Evolutionary conservation across 352 stramenopile species (phyloP).

Genomic region (Phytophthora kernoviae): DNA sequence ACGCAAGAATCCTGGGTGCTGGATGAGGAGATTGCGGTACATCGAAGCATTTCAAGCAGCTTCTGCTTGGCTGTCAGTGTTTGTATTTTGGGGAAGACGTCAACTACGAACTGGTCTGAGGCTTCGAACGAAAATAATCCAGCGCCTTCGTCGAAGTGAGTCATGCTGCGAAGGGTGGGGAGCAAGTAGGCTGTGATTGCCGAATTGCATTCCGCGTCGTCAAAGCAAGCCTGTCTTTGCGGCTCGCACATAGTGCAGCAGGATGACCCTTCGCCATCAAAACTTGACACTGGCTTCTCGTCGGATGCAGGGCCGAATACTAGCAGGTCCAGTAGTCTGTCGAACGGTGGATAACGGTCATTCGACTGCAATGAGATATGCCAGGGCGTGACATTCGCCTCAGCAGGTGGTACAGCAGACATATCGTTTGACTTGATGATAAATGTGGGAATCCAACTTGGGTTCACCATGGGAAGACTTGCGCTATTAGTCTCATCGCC

Average conservation of each 20-base stretch:
- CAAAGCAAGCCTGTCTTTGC: slow-evolving; percentile 8
- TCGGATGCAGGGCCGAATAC: slow-evolving; percentile 8
- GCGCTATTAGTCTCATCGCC: slow-evolving; percentile 4
- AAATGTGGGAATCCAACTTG: slow-evolving; percentile 25
- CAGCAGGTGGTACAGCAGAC: slow-evolving; percentile 6
- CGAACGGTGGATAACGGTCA: slow-evolving; percentile 17
- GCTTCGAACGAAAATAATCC: slow-evolving; percentile 8
- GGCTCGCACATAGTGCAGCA: slow-evolving; percentile 3
- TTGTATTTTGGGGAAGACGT: slow-evolving; percentile 8
- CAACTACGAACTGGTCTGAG: slow-evolving; percentile 4
- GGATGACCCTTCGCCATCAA: too few relatives aligned
- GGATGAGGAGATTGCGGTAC: slow-evolving; percentile 4
- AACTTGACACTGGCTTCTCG: not conserved
- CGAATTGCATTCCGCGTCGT: slow-evolving; percentile 7
- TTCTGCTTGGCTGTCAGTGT: slow-evolving; percentile 6
- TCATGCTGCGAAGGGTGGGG: slow-evolving; percentile 4
- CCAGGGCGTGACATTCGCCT: slow-evolving; percentile 20
- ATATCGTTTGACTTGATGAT: slow-evolving; percentile 1
- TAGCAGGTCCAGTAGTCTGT: slow-evolving; percentile 25
- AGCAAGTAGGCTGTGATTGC: slow-evolving; percentile 4
- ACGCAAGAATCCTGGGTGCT: slow-evolving; percentile 10
- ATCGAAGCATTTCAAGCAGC: slow-evolving; percentile 10
- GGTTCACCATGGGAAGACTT: slow-evolving; percentile 14
- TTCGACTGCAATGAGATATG: slow-evolving; percentile 12
- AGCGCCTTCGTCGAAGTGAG: not conserved